Base-by-base conservation (phyloP, 2,329 filamentous ascomycete genomes). In the Pseudocercospora crystallina region DNA sequence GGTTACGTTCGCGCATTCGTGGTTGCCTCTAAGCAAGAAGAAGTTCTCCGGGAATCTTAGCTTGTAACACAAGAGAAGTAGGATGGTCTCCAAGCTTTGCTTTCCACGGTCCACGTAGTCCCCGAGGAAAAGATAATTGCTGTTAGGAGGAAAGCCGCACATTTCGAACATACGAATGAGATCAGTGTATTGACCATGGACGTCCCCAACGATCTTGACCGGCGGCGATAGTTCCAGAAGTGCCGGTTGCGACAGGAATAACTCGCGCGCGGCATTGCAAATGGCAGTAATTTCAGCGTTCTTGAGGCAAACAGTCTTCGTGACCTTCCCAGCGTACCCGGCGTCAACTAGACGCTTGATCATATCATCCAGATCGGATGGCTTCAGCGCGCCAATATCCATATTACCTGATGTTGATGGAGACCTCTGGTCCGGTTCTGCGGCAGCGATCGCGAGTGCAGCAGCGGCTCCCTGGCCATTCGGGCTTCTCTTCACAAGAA, bases 31-130 rank as follows among this genome's bases (percentile, higher is more conserved):
- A 15, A 97, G 78, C 41, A 97, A 76, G 74, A 97, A 97, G 73
- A 97, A 97, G 75, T 97, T 97, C 73, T 96, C 90, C 8, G 92
- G 92, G 65, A 89, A 96, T 69, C 96, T 95, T 69, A 97, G 82
- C 77, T 97, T 97, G 77, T 96, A 97, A 78, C 90, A 96, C 55
- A 97, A 79, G 36, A 97, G 78, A 37, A 97, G 80, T 5, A 96
- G 79, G 58, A 97, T 97, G 0, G 92, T 97, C 73, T 97, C 92
- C 54, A 97, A 77, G 36, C 89, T 95, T 71, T 96, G 90, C 76
- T 97, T 97, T 62, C 92, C 92, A 47, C 92, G 85, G 70, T 97
- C 92, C 65, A 97, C 92, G 68, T 97, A 97, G 70, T 97, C 92
- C 44, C 92, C 92, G 3, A 97, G 78, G 73, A 96, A 97, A 43